Evolutionary conservation across 257 asterid genomes (phyloP).

Genomic region (Fraxinus americana): DNA sequence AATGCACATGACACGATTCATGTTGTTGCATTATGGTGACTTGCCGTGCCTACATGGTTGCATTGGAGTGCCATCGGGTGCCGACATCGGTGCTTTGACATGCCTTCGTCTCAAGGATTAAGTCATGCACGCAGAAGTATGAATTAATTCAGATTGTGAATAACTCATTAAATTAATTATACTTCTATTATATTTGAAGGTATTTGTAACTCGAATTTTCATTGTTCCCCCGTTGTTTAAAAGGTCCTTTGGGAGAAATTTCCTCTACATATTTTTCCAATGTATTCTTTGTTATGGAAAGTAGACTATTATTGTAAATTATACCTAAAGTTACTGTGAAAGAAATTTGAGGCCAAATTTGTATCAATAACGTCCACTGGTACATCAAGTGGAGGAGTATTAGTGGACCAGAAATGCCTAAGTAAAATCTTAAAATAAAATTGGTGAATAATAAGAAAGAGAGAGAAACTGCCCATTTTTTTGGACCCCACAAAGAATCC

Average conservation of each 20-base stretch:
- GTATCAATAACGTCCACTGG: constrained; percentile 20
- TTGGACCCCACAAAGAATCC: constrained; percentile 54
- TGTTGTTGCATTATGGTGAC: neutral
- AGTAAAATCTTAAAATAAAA: constrained; percentile 7
- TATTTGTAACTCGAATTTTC: too few species aligned
- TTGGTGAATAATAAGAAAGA: constrained; percentile 11
- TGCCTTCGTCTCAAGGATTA: neutral
- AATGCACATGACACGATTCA: neutral
- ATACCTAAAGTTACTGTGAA: neutral
- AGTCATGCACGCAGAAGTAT: neutral
- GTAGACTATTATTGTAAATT: neutral
- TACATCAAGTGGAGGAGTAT: constrained; percentile 33
- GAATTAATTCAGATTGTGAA: too few species aligned
- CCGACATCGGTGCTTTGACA: neutral
- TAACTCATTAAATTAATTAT: too few species aligned
- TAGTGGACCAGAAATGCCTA: constrained; percentile 50
- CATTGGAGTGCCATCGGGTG: neutral
- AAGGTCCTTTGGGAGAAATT: too few species aligned
- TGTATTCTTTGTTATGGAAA: too few species aligned
- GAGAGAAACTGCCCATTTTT: neutral
- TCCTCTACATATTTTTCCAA: too few species aligned
- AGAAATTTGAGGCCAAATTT: constrained; percentile 23
- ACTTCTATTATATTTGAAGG: too few species aligned
- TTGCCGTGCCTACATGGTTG: too few species aligned
- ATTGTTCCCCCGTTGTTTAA: too few species aligned